A percentile compares a stretch with the other conserved stretches of the same genome.
Conservation (phyloP, 352 stramenopile genomes). For the Globisporangium apiculatum region DNA sequence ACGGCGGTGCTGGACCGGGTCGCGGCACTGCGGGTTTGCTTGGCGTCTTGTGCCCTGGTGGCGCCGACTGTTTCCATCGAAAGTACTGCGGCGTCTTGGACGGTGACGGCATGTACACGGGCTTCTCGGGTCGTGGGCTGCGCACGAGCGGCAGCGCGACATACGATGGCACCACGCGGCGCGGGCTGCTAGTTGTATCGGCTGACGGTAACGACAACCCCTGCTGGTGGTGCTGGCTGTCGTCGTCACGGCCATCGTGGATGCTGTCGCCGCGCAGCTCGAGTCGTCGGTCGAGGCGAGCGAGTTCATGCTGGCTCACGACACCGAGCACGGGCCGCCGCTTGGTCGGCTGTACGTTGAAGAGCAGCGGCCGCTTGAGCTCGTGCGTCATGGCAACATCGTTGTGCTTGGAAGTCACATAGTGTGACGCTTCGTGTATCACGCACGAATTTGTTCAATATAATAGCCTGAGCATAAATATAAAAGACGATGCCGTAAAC, state of each 20-base stretch:
- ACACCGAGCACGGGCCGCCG: conserved; percentile 34
- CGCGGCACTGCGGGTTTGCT: conserved; percentile 6
- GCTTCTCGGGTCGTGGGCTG: conserved; percentile 32
- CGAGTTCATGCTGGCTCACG: conserved; percentile 39
- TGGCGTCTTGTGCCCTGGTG: conserved; percentile 5
- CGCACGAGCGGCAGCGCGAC: conserved; percentile 49
- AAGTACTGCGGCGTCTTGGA: conserved; percentile 58
- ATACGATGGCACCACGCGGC: conserved; percentile 22
- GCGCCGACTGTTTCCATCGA: conserved; percentile 37
- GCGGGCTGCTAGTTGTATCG: conserved; percentile 18
- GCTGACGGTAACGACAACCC: conserved; percentile 5
- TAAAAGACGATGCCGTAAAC: no score
- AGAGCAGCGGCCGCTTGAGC: conserved; percentile 44
- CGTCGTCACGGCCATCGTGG: conserved; percentile 19
- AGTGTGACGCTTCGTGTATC: no score
- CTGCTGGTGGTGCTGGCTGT: background rate
- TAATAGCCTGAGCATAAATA: no score
- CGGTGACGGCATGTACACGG: conserved; percentile 26
- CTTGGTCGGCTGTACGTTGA: conserved; percentile 33
- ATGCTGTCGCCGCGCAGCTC: conserved; percentile 9
- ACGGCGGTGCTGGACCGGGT: background rate
- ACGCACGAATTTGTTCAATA: no score
- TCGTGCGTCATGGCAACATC: conserved; percentile 34
- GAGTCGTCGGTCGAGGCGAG: conserved; percentile 24
- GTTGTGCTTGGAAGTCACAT: no score